Evolutionary conservation across 1,284 basidiomycete genomes (phyloP).

Genomic region (Cutaneotrichosporon cavernicola): DNA sequence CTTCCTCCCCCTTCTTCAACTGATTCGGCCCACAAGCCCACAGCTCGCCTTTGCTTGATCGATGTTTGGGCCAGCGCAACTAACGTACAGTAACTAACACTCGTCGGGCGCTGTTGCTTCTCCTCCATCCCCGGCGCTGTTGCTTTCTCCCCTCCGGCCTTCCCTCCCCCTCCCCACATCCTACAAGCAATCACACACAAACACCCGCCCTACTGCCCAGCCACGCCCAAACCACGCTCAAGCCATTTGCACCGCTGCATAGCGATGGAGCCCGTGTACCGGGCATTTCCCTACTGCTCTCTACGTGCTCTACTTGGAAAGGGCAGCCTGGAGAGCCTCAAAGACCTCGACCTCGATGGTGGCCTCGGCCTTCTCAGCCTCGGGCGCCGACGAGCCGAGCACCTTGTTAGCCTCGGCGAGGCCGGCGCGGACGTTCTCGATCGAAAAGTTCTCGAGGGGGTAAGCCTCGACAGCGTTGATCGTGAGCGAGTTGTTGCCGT

Average conservation of each 20-base stretch:
- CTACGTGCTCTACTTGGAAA: conserved; percentile 44
- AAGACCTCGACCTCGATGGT: conserved; percentile 95
- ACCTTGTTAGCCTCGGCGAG: conserved; percentile 87
- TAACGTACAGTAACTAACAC: too few species aligned
- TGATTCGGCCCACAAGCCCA: too few species aligned
- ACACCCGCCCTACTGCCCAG: too few species aligned
- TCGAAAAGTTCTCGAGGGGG: conserved; percentile 72
- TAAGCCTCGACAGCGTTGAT: conserved; percentile 98
- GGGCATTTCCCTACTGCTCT: conserved; percentile 13
- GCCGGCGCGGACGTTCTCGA: conserved; percentile 78
- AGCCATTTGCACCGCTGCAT: conserved; percentile 17
- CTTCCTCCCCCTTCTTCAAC: too few species aligned
- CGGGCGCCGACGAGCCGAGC: conserved; percentile 75
- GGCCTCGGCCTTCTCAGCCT: conserved; percentile 91
- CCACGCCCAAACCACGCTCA: too few species aligned
- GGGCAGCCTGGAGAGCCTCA: conserved; percentile 85
- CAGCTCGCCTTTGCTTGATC: too few species aligned
- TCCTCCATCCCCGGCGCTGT: too few species aligned
- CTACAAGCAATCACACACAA: too few species aligned
- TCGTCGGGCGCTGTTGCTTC: too few species aligned
- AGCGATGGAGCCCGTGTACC: conserved; percentile 6
- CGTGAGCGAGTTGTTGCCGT: conserved; percentile 94
- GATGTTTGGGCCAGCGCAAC: too few species aligned
- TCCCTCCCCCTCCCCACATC: too few species aligned
- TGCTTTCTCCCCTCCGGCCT: too few species aligned